phyloP scores from a whole-genome alignment of 2,329 filamentous ascomycete genomes.

The Diaporthe longicolla region DNA sequence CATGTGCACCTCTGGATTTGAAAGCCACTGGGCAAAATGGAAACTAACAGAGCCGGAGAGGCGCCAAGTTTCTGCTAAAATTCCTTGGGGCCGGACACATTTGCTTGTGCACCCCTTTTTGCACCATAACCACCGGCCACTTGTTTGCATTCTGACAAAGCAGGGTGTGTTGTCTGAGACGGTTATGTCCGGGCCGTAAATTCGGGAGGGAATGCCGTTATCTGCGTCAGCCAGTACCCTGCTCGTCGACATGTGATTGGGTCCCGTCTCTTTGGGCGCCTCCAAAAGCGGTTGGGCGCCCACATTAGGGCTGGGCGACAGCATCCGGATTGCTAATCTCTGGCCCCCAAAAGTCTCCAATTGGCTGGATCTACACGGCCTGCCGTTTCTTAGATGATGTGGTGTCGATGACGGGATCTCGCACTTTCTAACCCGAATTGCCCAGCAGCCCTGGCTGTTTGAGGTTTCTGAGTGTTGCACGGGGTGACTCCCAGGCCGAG shows the following conservation, averaged over 20 bases:
- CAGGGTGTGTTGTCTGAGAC: background rate
- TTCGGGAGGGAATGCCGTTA: conserved; percentile 9
- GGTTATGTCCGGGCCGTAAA: conserved; percentile 34
- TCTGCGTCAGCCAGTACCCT: background rate
- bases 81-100: background rate
- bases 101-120: background rate
- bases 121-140: background rate
- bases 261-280: background rate
- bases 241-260: conserved; percentile 1
- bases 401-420: background rate
- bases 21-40: conserved; percentile 15
- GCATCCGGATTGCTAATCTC: conserved; percentile 20
- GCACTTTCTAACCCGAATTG: background rate
- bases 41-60: background rate
- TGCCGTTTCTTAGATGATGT: background rate
- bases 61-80: background rate
- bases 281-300: background rate
- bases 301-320: conserved; percentile 26
- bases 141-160: conserved; percentile 24
- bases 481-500: conserved; percentile 36
- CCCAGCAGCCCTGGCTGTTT: background rate
- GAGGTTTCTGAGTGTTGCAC: background rate
- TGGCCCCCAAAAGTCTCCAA: conserved; percentile 10
- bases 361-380: background rate
- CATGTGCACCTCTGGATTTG: conserved; percentile 7